Evolutionary conservation across 805 yeast species (phyloP).

Genomic region (Starmerella sp.): DNA sequence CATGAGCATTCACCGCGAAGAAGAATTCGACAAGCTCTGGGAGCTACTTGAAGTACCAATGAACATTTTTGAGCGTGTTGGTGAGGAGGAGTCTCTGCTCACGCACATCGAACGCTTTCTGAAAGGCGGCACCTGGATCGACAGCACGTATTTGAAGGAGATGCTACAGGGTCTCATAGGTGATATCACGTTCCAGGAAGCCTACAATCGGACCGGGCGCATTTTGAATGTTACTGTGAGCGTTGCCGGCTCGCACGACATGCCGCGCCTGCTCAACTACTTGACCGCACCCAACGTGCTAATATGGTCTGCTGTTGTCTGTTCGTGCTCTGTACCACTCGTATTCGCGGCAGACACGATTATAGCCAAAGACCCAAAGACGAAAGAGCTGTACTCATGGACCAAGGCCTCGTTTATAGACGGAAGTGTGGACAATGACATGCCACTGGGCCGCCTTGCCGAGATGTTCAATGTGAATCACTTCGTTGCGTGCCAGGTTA

Average conservation of each 20-base stretch:
- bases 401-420: conserved; percentile 74
- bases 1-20: conserved; percentile 66
- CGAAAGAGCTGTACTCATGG: conserved; percentile 74
- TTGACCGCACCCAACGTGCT: conserved; percentile 88
- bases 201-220: conserved; percentile 85
- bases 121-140: conserved; percentile 85
- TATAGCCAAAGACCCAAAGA: conserved; percentile 66
- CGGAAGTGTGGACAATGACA: conserved; percentile 90
- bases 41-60: conserved; percentile 38
- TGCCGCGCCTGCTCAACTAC: conserved; percentile 77
- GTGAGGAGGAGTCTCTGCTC: conserved; percentile 42
- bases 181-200: conserved; percentile 85
- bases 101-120: conserved; percentile 49
- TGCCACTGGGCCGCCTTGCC: conserved; percentile 78
- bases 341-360: conserved; percentile 78
- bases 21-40: conserved; percentile 48
- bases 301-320: conserved; percentile 80
- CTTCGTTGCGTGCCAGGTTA: conserved; percentile 94
- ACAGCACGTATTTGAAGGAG: conserved; percentile 52
- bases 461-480: conserved; percentile 98
- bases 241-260: conserved; percentile 81
- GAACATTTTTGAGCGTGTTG: conserved; percentile 48
- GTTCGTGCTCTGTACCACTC: conserved; percentile 90
- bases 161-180: conserved; percentile 77
- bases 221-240: conserved; percentile 92